A percentile compares a stretch with the other conserved stretches of the same genome.
Conservation (phyloP, 768 basidiomycete genomes). For the Amyloporia xantha region DNA sequence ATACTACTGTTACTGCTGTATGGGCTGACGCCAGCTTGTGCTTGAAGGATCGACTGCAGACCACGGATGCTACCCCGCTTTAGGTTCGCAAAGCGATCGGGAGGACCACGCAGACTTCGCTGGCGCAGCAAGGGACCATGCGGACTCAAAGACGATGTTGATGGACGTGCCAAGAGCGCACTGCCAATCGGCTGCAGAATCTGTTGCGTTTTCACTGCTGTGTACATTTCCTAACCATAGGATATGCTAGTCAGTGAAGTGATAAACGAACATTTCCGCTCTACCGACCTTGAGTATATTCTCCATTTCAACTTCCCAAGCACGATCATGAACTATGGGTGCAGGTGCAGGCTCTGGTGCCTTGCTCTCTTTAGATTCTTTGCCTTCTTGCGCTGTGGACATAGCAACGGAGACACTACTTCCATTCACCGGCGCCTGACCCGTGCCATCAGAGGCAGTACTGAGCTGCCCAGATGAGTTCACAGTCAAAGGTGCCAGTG, state of each 20-base stretch:
- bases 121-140: constrained; percentile 46
- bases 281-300: constrained; percentile 65
- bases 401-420: constrained; percentile 62
- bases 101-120: constrained; percentile 63
- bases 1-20: constrained; percentile 80
- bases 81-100: constrained; percentile 66
- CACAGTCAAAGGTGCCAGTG: background rate
- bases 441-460: constrained; percentile 14
- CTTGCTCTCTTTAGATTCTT: constrained; percentile 20
- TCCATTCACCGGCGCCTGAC: constrained; percentile 41
- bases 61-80: constrained; percentile 94
- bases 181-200: constrained; percentile 75
- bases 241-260: background rate
- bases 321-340: constrained; percentile 48
- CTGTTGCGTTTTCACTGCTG: constrained; percentile 83
- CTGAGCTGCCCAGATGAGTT: constrained; percentile 23
- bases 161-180: constrained; percentile 35
- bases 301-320: constrained; percentile 88
- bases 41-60: constrained; percentile 67
- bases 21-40: constrained; percentile 63
- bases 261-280: background rate
- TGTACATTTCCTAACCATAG: constrained; percentile 79
- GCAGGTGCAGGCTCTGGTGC: constrained; percentile 9
- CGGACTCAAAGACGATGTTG: constrained; percentile 54
- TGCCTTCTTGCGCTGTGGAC: constrained; percentile 35